Percentiles rank a stretch among this genome's conserved stretches.
phyloP scores from a whole-genome alignment of 2,329 filamentous ascomycete species.

The Neoarthrinium moseri region DNA sequence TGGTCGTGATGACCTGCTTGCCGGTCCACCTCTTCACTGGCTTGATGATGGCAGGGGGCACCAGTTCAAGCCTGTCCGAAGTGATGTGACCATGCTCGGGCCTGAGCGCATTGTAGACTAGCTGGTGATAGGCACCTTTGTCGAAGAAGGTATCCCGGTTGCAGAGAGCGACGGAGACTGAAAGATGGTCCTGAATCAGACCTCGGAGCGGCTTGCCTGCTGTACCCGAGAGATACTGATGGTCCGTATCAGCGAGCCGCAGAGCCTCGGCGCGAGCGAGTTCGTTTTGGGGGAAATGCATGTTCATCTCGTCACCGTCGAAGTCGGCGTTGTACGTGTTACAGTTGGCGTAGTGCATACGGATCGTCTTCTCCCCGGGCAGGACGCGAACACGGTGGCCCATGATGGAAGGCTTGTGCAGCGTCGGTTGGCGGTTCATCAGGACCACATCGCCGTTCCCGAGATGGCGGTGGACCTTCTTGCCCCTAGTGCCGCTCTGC shows the following conservation, averaged over 20 bases:
- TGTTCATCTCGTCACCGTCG: conserved; percentile 99
- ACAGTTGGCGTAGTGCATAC: conserved; percentile 99
- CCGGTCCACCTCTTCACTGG: conserved; percentile 86
- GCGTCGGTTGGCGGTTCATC: conserved; percentile 97
- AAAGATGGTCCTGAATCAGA: conserved; percentile 97
- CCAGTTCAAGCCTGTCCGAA: conserved; percentile 75
- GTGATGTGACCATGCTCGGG: conserved; percentile 89
- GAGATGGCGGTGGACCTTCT: conserved; percentile 94
- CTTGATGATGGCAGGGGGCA: conserved; percentile 79
- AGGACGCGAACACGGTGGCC: conserved; percentile 90
- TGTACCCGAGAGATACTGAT: conserved; percentile 93
- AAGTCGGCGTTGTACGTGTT: conserved; percentile 99
- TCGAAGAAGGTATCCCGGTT: conserved; percentile 90
- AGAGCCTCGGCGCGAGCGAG: conserved; percentile 89
- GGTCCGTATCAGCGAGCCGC: conserved; percentile 92
- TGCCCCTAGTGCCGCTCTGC: conserved; percentile 76
- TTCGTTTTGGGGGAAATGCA: conserved; percentile 99
- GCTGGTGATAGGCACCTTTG: conserved; percentile 83
- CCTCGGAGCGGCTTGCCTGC: conserved; percentile 91
- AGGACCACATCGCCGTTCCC: conserved; percentile 96
- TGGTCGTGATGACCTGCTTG: conserved; percentile 91
- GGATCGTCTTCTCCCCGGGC: conserved; percentile 92
- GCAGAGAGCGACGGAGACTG: conserved; percentile 87
- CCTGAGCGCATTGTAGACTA: conserved; percentile 87
- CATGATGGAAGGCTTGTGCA: conserved; percentile 99